Evolutionary conservation across 2,329 filamentous ascomycete genomes (phyloP).

Genomic region (Rachicladosporium sp.): DNA sequence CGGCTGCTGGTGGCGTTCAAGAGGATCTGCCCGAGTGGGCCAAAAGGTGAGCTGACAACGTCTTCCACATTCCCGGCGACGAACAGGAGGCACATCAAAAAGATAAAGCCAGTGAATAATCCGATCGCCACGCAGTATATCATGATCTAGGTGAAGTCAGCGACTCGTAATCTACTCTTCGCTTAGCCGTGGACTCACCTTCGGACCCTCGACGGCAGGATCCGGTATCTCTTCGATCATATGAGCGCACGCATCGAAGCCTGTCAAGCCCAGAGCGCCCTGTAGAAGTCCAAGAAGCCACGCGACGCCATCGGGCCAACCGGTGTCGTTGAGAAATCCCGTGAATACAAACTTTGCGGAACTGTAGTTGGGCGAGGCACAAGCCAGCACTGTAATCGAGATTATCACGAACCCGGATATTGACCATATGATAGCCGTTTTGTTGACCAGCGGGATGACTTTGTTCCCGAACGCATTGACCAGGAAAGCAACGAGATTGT

Average conservation of each 20-base stretch:
- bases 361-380: constrained; percentile 52
- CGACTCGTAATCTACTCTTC: no score
- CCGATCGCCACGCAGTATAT: constrained; percentile 26
- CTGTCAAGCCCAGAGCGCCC: constrained; percentile 26
- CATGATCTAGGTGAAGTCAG: constrained; percentile 1
- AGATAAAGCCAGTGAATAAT: constrained; percentile 24
- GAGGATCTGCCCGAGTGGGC: constrained; percentile 24
- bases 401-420: constrained; percentile 57
- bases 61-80: constrained; percentile 21
- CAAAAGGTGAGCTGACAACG: constrained; percentile 20
- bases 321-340: constrained; percentile 48
- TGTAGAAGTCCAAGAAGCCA: constrained; percentile 33
- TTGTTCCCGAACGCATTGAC: constrained; percentile 55
- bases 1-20: constrained; percentile 22
- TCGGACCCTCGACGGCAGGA: constrained; percentile 22
- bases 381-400: constrained; percentile 55
- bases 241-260: constrained; percentile 42
- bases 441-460: constrained; percentile 52
- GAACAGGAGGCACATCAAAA: constrained; percentile 25
- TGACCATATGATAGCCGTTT: constrained; percentile 59
- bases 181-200: constrained; percentile 6
- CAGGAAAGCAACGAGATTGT: constrained; percentile 47
- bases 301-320: constrained; percentile 27
- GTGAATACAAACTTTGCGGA: constrained; percentile 53
- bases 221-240: constrained; percentile 32